Conservation (phyloP, 1,139 yeast species). For the Arxiozyma heterogenica region DNA sequence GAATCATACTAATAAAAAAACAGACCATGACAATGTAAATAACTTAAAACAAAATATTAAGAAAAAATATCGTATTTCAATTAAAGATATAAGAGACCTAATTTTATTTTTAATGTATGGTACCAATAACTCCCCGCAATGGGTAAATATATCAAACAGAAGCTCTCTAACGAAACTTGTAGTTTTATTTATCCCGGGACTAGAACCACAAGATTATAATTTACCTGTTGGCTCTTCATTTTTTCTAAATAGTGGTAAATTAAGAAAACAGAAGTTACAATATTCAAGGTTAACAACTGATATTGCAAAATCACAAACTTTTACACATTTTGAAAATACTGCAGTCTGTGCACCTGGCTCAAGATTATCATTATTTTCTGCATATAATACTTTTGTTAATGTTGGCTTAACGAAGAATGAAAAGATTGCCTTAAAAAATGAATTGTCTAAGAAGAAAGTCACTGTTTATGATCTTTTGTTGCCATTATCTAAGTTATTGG, state of each 20-base stretch:
- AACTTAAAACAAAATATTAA: not conserved
- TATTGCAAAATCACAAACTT: constrained; percentile 1
- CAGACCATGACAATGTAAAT: too few relatives aligned
- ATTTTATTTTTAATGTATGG: constrained; percentile 41
- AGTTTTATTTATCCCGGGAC: constrained; percentile 59
- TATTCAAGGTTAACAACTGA: not conserved
- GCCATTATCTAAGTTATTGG: constrained; percentile 37
- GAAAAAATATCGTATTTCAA: constrained; percentile 28
- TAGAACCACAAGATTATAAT: constrained; percentile 40
- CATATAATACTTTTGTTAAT: constrained; percentile 46
- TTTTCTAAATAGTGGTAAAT: constrained; percentile 9
- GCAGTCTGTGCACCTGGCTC: constrained; percentile 50
- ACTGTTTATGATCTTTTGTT: constrained; percentile 48
- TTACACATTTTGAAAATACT: constrained; percentile 16
- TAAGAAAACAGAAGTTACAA: constrained; percentile 1
- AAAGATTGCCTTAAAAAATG: constrained; percentile 34
- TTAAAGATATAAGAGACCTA: constrained; percentile 44
- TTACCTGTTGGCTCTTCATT: constrained; percentile 8
- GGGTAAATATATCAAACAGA: constrained; percentile 39
- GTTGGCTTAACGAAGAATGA: constrained; percentile 51
- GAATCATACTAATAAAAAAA: not conserved
- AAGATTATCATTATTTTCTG: constrained; percentile 46
- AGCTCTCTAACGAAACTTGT: constrained; percentile 42
- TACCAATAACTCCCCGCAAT: constrained; percentile 35
- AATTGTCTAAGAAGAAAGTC: constrained; percentile 35